phyloP scores from a whole-genome alignment of 2,329 filamentous ascomycete species.

The Fusarium marasasianum region DNA sequence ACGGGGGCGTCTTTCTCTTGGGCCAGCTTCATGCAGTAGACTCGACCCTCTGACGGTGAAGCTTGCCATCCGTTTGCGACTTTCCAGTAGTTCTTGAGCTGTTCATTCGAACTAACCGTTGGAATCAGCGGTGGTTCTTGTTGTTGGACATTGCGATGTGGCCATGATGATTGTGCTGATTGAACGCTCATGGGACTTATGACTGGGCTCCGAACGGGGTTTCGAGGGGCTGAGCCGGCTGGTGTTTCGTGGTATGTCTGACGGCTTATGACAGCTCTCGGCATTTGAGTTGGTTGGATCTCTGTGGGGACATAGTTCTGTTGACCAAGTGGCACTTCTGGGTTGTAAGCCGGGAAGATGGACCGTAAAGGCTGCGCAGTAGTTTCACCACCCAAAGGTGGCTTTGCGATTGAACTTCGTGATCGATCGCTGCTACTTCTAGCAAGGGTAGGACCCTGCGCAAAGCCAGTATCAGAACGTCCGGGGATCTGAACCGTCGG shows the following conservation, averaged over 20 bases:
- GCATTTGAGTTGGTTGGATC: slow-evolving; percentile 70
- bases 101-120: slow-evolving; percentile 64
- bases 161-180: slow-evolving; percentile 27
- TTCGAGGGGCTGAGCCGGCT: slow-evolving; percentile 1
- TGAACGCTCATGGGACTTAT: slow-evolving; percentile 36
- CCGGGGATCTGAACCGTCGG: slow-evolving; percentile 54
- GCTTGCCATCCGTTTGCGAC: slow-evolving; percentile 76
- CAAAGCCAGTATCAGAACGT: slow-evolving; percentile 55
- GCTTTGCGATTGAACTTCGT: slow-evolving; percentile 66
- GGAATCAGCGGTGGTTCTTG: slow-evolving; percentile 57
- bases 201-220: slow-evolving; percentile 35
- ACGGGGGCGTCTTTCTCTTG: slow-evolving; percentile 69
- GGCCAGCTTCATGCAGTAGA: slow-evolving; percentile 67
- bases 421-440: slow-evolving; percentile 61
- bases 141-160: slow-evolving; percentile 46
- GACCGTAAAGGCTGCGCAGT: slow-evolving; percentile 63
- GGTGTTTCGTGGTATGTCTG: slow-evolving; percentile 61
- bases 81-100: slow-evolving; percentile 74
- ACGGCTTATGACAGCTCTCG: slow-evolving; percentile 71
- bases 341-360: slow-evolving; percentile 81
- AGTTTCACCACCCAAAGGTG: slow-evolving; percentile 53
- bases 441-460: slow-evolving; percentile 55
- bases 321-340: slow-evolving; percentile 69
- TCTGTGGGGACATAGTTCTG: slow-evolving; percentile 78
- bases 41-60: slow-evolving; percentile 64